These are phyloP conservation scores for Massarina eburnea DNA, from an alignment of 2,329 filamentous ascomycete genomes.

Conservation along the genomic window DNA sequence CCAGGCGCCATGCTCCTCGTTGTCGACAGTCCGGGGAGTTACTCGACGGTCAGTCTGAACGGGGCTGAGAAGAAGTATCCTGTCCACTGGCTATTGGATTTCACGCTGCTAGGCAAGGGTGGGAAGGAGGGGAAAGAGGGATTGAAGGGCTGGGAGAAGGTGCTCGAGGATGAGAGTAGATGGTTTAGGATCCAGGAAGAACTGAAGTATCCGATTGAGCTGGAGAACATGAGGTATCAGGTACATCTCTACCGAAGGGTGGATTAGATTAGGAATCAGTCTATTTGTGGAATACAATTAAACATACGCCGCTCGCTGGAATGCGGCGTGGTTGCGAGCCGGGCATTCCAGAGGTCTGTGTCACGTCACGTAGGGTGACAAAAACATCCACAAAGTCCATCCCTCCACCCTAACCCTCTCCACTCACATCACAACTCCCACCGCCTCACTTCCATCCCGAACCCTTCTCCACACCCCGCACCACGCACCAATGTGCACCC, in stretches of 20 bases:
- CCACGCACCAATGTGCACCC: too few relatives aligned
- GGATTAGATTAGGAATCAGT: not conserved
- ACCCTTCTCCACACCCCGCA: too few relatives aligned
- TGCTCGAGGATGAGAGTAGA: conserved; percentile 72
- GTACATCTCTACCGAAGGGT: conserved; percentile 70
- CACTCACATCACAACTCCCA: not conserved
- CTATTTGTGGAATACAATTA: not conserved
- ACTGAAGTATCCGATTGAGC: conserved; percentile 75
- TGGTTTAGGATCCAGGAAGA: conserved; percentile 75
- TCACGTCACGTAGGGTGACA: too few relatives aligned
- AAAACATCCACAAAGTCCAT: too few relatives aligned
- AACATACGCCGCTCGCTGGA: too few relatives aligned
- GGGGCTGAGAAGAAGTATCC: conserved; percentile 69
- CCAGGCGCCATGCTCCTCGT: conserved; percentile 73
- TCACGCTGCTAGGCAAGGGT: conserved; percentile 63
- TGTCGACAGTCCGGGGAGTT: conserved; percentile 90
- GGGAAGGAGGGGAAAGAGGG: conserved; percentile 14
- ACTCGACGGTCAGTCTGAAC: conserved; percentile 74
- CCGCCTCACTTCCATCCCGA: too few relatives aligned
- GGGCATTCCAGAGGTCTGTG: too few relatives aligned
- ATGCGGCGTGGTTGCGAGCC: too few relatives aligned
- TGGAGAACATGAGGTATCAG: conserved; percentile 97
- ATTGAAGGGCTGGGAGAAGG: conserved; percentile 65
- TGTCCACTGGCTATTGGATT: conserved; percentile 90
- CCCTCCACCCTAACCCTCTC: not conserved